Evolutionary conservation across 345 rosid genomes (phyloP), one percentile per base, ranked within the genome.

Genomic region (Hirschfeldia incana): DNA sequence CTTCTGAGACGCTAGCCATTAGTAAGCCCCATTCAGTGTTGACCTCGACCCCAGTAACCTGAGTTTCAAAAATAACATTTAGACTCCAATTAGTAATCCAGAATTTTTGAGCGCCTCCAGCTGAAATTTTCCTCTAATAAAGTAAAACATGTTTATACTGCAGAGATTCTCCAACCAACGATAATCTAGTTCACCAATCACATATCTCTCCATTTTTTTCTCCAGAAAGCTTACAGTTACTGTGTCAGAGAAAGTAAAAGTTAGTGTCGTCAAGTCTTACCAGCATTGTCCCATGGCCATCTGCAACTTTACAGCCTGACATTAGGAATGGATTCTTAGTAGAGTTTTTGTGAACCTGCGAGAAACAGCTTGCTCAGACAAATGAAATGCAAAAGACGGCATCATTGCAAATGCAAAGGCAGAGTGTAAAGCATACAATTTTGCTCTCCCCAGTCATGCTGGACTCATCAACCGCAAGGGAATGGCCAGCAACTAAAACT

Each of bases 381-480:
- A 60, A 65, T 64, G 34, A 39, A 77, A 63, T 58, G 75, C 46
- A n/a, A 55, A 49, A 53, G 73, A 74, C 5, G 42, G 15, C 36
- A 55, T 27, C 69, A 39, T 51, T 51, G 27, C 16, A 17, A 53
- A 58, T 15, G 26, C 30, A 39, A 30, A 64, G 33, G 36, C 12
- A 67, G 34, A 44, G 68, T 37, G 65, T n/a, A 64, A 64, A n/a
- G n/a, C 83, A 67, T 80, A 96, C 99, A 70, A 89, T 92, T 78
- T 92, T 91, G 88, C 99, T 96, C 87, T 96, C 99, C 71, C 99
- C 99, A 4, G 99, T 96, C 99, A 96, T 96, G 92, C 99, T 96
- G 44, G 99, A 96, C 85, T 96, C 99, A 69, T 96, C 99, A 66
- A 93, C 76, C 9, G 97, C 87, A 75, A 95, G 89, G 34, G 98